These are phyloP conservation scores for Lichtheimia corymbifera DNA, from an alignment of 371 early-diverging fungal species.

Conservation along the genomic window DNA sequence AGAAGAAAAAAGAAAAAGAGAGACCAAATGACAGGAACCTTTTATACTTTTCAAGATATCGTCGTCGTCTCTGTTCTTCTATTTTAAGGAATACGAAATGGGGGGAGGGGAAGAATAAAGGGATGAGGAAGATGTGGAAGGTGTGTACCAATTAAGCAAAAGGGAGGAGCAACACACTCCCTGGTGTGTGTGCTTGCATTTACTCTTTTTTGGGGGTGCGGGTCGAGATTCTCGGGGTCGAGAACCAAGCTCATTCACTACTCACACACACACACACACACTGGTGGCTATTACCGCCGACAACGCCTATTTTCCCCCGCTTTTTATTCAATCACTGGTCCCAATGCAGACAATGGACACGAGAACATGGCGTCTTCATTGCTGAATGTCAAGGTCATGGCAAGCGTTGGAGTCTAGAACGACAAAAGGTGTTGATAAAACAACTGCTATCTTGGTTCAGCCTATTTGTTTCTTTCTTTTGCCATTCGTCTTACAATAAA, in stretches of 20 bases:
- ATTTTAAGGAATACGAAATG: neutral
- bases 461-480: too few relatives aligned
- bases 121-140: neutral
- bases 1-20: neutral
- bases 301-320: neutral
- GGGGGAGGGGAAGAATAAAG: too few relatives aligned
- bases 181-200: neutral
- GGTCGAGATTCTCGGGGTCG: neutral
- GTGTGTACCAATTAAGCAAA: conserved; percentile 2
- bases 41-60: conserved; percentile 3
- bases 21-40: neutral
- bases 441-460: too few relatives aligned
- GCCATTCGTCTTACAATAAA: too few relatives aligned
- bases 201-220: neutral
- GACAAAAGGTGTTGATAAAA: neutral
- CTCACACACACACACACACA: neutral
- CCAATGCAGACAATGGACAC: neutral
- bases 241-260: conserved; percentile 2
- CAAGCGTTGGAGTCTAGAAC: neutral
- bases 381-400: neutral
- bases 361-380: neutral
- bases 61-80: neutral
- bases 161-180: neutral
- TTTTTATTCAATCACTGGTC: neutral
- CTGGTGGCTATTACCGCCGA: neutral